These are phyloP conservation scores for Boeremia lycopersici DNA, from an alignment of 2,329 filamentous ascomycete genomes.

Conservation along the genomic window DNA sequence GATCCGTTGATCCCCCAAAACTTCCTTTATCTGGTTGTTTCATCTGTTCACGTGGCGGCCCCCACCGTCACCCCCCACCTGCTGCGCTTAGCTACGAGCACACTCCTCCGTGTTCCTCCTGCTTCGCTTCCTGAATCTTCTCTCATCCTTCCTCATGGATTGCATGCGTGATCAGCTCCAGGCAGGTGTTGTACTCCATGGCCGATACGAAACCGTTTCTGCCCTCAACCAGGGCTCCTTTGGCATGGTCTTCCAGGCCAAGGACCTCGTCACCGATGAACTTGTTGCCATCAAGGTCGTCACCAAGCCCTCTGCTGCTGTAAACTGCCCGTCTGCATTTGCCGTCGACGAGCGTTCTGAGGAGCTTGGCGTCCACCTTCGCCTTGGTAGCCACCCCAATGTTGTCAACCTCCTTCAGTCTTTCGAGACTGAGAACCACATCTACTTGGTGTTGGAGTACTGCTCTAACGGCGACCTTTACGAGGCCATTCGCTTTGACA, in stretches of 20 bases:
- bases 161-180: conserved; percentile 85
- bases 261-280: conserved; percentile 75
- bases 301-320: conserved; percentile 74
- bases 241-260: conserved; percentile 96
- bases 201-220: conserved; percentile 88
- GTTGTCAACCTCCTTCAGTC: conserved; percentile 91
- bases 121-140: conserved; percentile 29
- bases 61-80: conserved; percentile 21
- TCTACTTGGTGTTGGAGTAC: conserved; percentile 93
- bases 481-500: conserved; percentile 89
- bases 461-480: conserved; percentile 96
- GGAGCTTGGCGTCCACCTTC: conserved; percentile 79
- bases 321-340: conserved; percentile 66
- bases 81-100: conserved; percentile 40
- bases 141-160: conserved; percentile 64
- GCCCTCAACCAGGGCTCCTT: conserved; percentile 99
- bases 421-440: conserved; percentile 89
- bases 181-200: conserved; percentile 79
- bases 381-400: conserved; percentile 80
- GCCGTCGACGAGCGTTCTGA: conserved; percentile 83
- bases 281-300: conserved; percentile 95
- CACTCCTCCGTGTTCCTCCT: conserved; percentile 41
- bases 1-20: conserved; percentile 44
- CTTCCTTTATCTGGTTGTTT: conserved; percentile 30
- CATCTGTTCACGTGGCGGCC: conserved; percentile 29